Evolutionary conservation across 2,329 filamentous ascomycete species (phyloP).

Genomic region (Pyrenochaeta sp.): DNA sequence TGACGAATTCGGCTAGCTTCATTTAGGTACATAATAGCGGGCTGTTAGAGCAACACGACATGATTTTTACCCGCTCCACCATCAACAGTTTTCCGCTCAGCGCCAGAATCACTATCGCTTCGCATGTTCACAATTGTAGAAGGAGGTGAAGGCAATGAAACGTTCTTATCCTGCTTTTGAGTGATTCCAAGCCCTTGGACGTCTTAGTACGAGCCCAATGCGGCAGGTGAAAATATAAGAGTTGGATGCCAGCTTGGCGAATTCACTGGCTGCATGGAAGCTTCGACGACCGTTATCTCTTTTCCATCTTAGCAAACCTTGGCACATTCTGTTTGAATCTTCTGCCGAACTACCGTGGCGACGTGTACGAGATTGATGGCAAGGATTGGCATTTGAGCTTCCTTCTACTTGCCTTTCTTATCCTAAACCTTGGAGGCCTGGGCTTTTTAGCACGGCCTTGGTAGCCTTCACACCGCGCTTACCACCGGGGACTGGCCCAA

Average conservation of each 20-base stretch:
- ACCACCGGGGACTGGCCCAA: conserved; percentile 19
- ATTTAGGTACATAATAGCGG: conserved; percentile 1
- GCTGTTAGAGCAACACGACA: neutral
- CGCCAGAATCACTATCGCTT: conserved; percentile 10
- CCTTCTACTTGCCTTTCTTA: conserved; percentile 29
- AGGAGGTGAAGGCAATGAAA: conserved; percentile 15
- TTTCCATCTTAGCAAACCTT: conserved; percentile 28
- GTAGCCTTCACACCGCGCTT: conserved; percentile 25
- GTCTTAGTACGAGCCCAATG: neutral
- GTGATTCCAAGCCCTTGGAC: conserved; percentile 26
- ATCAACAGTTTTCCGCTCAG: neutral
- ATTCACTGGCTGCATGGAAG: conserved; percentile 14
- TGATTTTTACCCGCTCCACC: conserved; percentile 1
- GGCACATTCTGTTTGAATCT: conserved; percentile 28
- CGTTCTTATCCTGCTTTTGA: conserved; percentile 19
- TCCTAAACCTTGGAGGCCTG: conserved; percentile 19
- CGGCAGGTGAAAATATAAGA: neutral
- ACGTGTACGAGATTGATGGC: conserved; percentile 11
- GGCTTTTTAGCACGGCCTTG: conserved; percentile 28
- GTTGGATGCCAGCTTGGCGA: conserved; percentile 15
- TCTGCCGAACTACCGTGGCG: conserved; percentile 15
- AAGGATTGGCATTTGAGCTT: conserved; percentile 18
- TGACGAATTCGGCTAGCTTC: neutral
- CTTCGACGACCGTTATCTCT: conserved; percentile 26
- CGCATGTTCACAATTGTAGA: conserved; percentile 15